Percentiles rank a stretch among this genome's conserved stretches.
Conservation (phyloP, 768 basidiomycete genomes). For the Flagelloscypha sp. region DNA sequence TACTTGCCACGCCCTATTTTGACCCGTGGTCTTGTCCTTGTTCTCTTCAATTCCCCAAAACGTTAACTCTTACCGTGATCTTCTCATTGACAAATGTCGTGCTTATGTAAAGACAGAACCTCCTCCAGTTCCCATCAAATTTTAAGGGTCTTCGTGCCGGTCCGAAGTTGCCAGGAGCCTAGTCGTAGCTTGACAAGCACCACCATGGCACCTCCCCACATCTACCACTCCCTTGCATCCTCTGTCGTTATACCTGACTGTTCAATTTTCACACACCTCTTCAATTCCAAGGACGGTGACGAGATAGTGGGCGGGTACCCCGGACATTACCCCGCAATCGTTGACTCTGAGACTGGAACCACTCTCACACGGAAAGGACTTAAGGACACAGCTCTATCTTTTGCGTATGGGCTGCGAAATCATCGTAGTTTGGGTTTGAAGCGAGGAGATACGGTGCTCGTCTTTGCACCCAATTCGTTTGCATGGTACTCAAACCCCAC, state of each 20-base stretch:
- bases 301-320: slow-evolving; percentile 26
- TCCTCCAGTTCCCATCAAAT: no score
- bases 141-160: no score
- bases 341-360: slow-evolving; percentile 42
- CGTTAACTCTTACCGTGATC: no score
- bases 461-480: slow-evolving; percentile 48
- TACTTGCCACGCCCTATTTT: no score
- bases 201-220: no score
- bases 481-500: no score
- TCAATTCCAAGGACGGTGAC: slow-evolving; percentile 6
- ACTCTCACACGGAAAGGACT: slow-evolving; percentile 39
- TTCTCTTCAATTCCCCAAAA: no score
- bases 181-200: no score
- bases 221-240: slow-evolving; percentile 23
- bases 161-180: no score
- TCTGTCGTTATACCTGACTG: slow-evolving; percentile 16
- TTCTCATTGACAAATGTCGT: no score
- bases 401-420: slow-evolving; percentile 37
- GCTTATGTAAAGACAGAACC: no score
- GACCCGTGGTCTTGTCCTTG: no score
- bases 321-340: slow-evolving; percentile 33
- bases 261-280: slow-evolving; percentile 24
- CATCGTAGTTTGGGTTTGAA: slow-evolving; percentile 20
- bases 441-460: slow-evolving; percentile 35
- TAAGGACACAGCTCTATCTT: slow-evolving; percentile 33